Base-by-base conservation (phyloP, 164 flowering plant species). In the Berberis vulgaris region DNA sequence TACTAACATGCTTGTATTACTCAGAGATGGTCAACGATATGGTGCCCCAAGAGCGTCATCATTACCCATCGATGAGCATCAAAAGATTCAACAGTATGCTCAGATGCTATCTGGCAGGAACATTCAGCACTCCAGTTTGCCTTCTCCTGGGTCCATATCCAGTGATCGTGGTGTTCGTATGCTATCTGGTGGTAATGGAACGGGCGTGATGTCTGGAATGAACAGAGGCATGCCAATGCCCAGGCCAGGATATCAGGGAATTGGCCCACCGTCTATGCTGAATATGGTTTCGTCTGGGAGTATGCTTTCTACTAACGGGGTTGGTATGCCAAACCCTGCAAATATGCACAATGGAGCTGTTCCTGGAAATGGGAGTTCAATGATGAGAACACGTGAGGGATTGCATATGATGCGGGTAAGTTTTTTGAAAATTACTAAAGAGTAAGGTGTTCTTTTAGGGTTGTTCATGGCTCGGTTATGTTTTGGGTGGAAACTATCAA, bases 161-260 rank as follows among this genome's bases (percentile, higher is more conserved):
- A 11, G 44, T 40, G 43, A 41, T 57, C 42, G 43, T 57, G 60
- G 60, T 26, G 54, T 52, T 52, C 54, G 54, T 11, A 52, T 52
- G 54, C 54, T 52, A 11, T 26, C 54, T 52, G 54, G 54, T 52
- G 54, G 12, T 3, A 52, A 52, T 57, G 9, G 43, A 40, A 57
- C 41, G 45, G 45, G 45, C 4, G 41, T 42, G n/a, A 57, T 57
- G 73, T 40, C 78, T 69, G 91, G 91, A 43, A 64, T 80, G 72
- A 87, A 77, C 66, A 80, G 96, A 82, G 77, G 76, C 71, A 76
- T 85, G 83, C 78, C 88, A 13, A 74, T 86, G 72, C 72, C 95
- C 13, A 81, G 94, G 65, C 87, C 91, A 43, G 97, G 96, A 12
- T 82, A 79, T 73, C 98, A 79, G 74, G 96, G 88, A 69, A 73